Percentiles rank a stretch among this genome's conserved stretches.
phyloP scores from a whole-genome alignment of 768 basidiomycete species.

The Mycena chlorophos region DNA sequence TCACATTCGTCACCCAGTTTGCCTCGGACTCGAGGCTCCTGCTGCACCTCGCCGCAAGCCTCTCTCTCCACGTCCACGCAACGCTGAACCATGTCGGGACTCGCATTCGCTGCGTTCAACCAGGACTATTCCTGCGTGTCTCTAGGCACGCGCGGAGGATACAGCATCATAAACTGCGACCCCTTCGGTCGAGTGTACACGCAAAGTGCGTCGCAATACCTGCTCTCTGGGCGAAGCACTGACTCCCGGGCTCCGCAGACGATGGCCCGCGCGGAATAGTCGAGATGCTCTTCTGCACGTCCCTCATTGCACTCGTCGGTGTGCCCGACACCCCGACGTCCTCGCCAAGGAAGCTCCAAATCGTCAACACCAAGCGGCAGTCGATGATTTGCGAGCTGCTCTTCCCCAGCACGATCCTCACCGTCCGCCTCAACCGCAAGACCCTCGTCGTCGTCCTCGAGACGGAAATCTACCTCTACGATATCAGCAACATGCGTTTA shows the following conservation, averaged over 20 bases:
- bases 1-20: no score
- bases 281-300: slow-evolving; percentile 99
- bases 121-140: slow-evolving; percentile 96
- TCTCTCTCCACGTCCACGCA: no score
- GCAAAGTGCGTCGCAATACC: slow-evolving; percentile 64
- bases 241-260: slow-evolving; percentile 45
- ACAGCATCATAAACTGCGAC: slow-evolving; percentile 97
- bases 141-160: slow-evolving; percentile 92
- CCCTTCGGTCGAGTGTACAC: slow-evolving; percentile 96
- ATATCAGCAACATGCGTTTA: slow-evolving; percentile 97
- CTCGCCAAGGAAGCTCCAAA: slow-evolving; percentile 91
- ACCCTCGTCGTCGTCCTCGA: slow-evolving; percentile 95
- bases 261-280: slow-evolving; percentile 95
- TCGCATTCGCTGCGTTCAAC: slow-evolving; percentile 97
- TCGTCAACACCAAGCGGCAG: slow-evolving; percentile 99
- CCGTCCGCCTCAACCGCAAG: slow-evolving; percentile 98
- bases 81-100: no score
- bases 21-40: no score
- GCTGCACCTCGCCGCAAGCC: no score
- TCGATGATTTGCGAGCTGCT: slow-evolving; percentile 98
- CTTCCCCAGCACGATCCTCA: slow-evolving; percentile 93
- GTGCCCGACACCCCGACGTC: slow-evolving; percentile 90
- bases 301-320: slow-evolving; percentile 94
- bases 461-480: slow-evolving; percentile 98
- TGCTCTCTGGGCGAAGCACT: not conserved